Evolutionary conservation across 2,329 filamentous ascomycete genomes (phyloP), one percentile per base, ranked within the genome.

Genomic region (Hypomyces perniciosus): DNA sequence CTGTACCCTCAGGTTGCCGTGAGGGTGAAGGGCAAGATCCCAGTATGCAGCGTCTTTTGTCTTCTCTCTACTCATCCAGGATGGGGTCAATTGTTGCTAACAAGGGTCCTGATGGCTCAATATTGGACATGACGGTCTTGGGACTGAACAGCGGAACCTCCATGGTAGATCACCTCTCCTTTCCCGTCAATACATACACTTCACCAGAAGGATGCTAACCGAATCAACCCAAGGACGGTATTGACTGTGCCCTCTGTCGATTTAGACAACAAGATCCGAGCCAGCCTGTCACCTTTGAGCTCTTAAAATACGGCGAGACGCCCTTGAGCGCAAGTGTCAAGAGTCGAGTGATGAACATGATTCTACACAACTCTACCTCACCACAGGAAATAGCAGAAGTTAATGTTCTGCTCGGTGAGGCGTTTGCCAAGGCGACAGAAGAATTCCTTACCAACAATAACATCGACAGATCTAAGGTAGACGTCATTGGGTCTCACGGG

Each of bases 401-500:
- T 12, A 50, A 53, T 39, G 53, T 51, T 5, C 46, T 52, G 28
- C 44, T 55, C 8, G 53, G 53, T 12, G 51, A 53, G 26, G 48
- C 42, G 1, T 55, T 55, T 51, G 51, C 51, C 8, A 35, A 41
- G 9, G 53, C 53, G 1, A 51, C 44, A 6, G 28, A 50, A 10
- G 43, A 55, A 3, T 55, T 55, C 13, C 33, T 48, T 8, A 34
- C 28, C 2, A 26, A 31, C n/a, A 48, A 55, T 6, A 44, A 51
- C n/a, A 48, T 60, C 29, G 53, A 59, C 8, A 38, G 53, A 13
- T 54, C 61, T 7, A 62, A 66, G 7, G 72, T 83, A 52, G 77
- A 82, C 54, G 70, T 71, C 12, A 70, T 83, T 34, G 77, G 77
- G 29, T 79, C 76, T 6, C 77, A 82, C 56, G 78, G 78, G 8